phyloP scores from a whole-genome alignment of 1,284 basidiomycete genomes.

The Sparassis latifolia region DNA sequence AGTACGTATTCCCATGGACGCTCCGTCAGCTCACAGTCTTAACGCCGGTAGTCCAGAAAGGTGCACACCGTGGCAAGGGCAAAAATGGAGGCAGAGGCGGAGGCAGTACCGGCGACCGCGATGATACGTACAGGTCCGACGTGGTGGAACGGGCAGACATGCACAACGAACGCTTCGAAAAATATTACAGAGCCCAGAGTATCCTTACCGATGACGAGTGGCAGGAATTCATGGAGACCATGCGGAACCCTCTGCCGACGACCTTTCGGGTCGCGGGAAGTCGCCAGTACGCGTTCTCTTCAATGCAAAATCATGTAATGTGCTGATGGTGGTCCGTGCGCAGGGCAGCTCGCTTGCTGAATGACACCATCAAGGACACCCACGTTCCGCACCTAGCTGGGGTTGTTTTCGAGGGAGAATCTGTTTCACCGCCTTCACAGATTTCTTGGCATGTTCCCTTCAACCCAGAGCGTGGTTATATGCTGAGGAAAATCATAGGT shows the following conservation, averaged over 20 bases:
- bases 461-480: not conserved
- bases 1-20: too few relatives aligned
- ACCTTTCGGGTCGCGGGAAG: constrained; percentile 93
- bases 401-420: constrained; percentile 75
- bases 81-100: not conserved
- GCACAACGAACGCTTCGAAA: constrained; percentile 67
- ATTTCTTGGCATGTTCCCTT: constrained; percentile 66
- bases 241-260: constrained; percentile 80
- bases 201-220: constrained; percentile 75
- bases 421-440: constrained; percentile 74
- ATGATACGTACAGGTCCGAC: constrained; percentile 22
- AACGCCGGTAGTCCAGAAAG: constrained; percentile 1
- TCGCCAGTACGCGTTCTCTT: constrained; percentile 49
- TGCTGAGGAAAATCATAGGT: constrained; percentile 44
- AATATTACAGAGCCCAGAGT: constrained; percentile 76
- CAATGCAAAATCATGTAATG: not conserved
- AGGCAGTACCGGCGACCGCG: not conserved
- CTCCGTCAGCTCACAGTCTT: too few relatives aligned
- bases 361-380: constrained; percentile 62
- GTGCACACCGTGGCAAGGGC: not conserved
- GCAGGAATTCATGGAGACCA: constrained; percentile 63
- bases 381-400: constrained; percentile 78
- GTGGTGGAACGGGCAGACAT: constrained; percentile 52
- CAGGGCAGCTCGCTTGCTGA: constrained; percentile 71
- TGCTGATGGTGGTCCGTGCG: not conserved